Percentiles rank a stretch among this genome's conserved stretches.
Evolutionary conservation across 352 stramenopile genomes (phyloP).

Genomic region (Globisporangium parvum): DNA sequence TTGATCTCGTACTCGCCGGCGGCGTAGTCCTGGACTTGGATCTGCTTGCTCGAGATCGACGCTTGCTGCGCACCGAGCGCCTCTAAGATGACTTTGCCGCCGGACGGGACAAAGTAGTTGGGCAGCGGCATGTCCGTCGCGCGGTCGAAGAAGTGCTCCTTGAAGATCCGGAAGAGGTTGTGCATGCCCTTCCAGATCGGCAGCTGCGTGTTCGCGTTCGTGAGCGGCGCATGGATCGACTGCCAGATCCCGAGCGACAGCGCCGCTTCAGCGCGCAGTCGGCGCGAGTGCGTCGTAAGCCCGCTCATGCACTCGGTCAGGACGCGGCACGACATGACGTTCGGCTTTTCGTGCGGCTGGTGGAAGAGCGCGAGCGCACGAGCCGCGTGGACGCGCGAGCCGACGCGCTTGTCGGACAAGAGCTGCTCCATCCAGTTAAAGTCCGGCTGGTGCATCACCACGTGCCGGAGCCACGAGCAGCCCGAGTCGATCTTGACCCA

Average conservation of each 20-base stretch:
- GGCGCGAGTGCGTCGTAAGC: slow-evolving; percentile 73
- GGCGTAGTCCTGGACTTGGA: slow-evolving; percentile 82
- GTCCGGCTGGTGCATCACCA: slow-evolving; percentile 83
- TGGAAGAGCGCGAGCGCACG: slow-evolving; percentile 73
- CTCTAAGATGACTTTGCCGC: slow-evolving; percentile 78
- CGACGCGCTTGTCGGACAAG: slow-evolving; percentile 78
- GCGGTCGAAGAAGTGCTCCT: slow-evolving; percentile 84
- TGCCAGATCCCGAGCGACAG: slow-evolving; percentile 80
- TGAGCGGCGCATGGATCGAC: slow-evolving; percentile 77
- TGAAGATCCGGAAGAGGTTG: slow-evolving; percentile 86
- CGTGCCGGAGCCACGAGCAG: slow-evolving; percentile 67
- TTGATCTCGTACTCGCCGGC: slow-evolving; percentile 86
- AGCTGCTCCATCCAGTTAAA: slow-evolving; percentile 89
- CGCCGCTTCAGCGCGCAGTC: slow-evolving; percentile 65
- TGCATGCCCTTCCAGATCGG: slow-evolving; percentile 85
- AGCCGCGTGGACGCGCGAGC: slow-evolving; percentile 71
- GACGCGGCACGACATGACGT: slow-evolving; percentile 82
- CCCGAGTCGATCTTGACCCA: slow-evolving; percentile 85
- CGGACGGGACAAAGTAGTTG: slow-evolving; percentile 83
- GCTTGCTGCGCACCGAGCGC: slow-evolving; percentile 69
- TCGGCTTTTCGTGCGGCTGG: slow-evolving; percentile 75
- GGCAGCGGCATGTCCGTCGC: slow-evolving; percentile 78
- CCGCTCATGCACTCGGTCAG: slow-evolving; percentile 84
- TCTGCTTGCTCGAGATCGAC: slow-evolving; percentile 80
- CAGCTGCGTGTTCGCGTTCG: slow-evolving; percentile 72